phyloP scores from a whole-genome alignment of 345 rosid species.

The Triadica sebifera region DNA sequence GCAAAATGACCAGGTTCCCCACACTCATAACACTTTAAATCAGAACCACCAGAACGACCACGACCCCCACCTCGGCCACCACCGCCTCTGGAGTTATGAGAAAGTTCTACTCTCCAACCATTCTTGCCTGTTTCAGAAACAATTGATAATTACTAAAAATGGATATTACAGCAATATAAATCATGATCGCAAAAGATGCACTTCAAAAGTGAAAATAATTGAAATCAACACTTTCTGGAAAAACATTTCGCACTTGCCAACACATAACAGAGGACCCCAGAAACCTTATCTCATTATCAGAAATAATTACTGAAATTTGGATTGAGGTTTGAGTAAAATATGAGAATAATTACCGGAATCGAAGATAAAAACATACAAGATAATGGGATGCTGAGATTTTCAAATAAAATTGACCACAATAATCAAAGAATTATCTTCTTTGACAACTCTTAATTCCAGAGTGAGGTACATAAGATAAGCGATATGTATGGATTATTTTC shows the following conservation, averaged over 20 bases:
- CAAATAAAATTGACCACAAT: not conserved
- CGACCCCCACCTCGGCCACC: slow-evolving; percentile 54
- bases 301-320: not conserved
- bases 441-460: not conserved
- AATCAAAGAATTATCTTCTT: not conserved
- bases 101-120: slow-evolving; percentile 89
- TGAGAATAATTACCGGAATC: not conserved
- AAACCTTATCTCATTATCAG: not conserved
- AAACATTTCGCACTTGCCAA: not conserved
- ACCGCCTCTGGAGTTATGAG: slow-evolving; percentile 66
- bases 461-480: not conserved
- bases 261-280: not conserved
- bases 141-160: not conserved
- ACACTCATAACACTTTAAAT: slow-evolving; percentile 86
- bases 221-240: not conserved
- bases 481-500: not conserved
- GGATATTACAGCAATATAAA: not conserved
- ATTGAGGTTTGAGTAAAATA: not conserved
- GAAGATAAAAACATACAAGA: not conserved
- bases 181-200: not conserved
- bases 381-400: not conserved
- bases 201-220: not conserved
- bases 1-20: slow-evolving; percentile 95
- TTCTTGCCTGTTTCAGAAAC: slow-evolving; percentile 54
- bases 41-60: slow-evolving; percentile 80